Evolutionary conservation across 345 rosid species (phyloP).

Genomic region (Gossypium ekmanianum): DNA sequence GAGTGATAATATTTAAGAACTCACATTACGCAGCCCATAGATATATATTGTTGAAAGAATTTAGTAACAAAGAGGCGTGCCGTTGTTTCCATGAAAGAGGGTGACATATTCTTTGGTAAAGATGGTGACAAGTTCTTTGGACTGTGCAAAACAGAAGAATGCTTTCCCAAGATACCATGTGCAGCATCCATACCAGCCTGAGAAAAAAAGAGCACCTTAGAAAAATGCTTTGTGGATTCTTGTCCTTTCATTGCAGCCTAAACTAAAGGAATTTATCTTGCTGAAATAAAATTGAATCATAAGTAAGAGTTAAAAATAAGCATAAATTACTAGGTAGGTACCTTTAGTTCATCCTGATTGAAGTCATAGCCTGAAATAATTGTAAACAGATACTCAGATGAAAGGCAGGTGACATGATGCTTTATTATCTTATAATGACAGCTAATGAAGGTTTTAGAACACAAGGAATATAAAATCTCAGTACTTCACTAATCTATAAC

Average conservation of each 20-base stretch:
- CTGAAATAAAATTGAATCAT: neutral
- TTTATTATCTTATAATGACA: too few relatives aligned
- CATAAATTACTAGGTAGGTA: conserved; percentile 8
- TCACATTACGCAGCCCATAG: conserved; percentile 65
- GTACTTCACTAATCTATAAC: too few relatives aligned
- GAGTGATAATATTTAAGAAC: conserved; percentile 21
- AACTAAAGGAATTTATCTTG: neutral
- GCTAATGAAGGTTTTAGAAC: too few relatives aligned
- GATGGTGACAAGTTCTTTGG: conserved; percentile 9
- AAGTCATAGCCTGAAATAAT: conserved; percentile 74
- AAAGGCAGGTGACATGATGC: too few relatives aligned
- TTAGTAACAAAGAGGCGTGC: conserved; percentile 71
- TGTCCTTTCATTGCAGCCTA: neutral
- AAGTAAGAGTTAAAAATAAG: neutral
- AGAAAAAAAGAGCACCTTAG: neutral
- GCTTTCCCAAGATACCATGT: conserved; percentile 53
- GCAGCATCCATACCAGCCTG: conserved; percentile 82
- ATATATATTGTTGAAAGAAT: conserved; percentile 63
- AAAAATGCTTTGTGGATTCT: neutral
- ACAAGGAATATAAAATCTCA: too few relatives aligned
- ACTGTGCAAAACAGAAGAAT: conserved; percentile 33
- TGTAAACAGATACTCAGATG: neutral
- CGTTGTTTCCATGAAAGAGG: conserved; percentile 56
- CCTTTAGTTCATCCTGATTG: conserved; percentile 88
- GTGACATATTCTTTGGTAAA: conserved; percentile 55